These are phyloP conservation scores for Buxus sempervirens DNA, from an alignment of 164 flowering plant species.

Conservation along the genomic window DNA sequence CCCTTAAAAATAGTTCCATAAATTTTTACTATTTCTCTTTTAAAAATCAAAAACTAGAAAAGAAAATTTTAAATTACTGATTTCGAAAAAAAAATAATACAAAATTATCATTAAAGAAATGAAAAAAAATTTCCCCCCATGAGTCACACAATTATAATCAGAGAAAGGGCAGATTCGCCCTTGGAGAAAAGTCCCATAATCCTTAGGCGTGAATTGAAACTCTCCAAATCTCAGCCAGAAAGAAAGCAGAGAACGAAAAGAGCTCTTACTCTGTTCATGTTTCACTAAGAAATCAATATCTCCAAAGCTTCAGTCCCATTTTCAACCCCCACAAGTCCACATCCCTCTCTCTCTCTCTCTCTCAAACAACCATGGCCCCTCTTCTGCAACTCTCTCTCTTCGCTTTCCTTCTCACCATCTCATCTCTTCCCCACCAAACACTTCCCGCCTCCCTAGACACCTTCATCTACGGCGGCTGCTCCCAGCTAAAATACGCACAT, in stretches of 20 bases:
- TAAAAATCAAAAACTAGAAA: no score
- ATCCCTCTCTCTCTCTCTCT: constrained; percentile 13
- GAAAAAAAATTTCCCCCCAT: no score
- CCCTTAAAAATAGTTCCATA: no score
- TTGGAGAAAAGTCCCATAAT: no score
- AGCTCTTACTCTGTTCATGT: neutral
- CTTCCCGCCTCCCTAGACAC: constrained; percentile 31
- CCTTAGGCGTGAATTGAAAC: no score
- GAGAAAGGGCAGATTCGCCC: no score
- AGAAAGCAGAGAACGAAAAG: no score
- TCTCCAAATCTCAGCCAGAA: neutral
- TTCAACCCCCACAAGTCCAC: neutral
- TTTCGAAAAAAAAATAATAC: no score
- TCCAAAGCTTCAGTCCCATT: constrained; percentile 1
- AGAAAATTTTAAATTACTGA: no score
- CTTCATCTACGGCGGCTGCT: constrained; percentile 80
- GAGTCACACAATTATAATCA: no score
- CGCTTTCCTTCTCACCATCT: constrained; percentile 17
- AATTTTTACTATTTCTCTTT: no score
- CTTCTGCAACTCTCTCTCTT: constrained; percentile 9
- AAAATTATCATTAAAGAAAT: no score
- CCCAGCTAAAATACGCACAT: constrained; percentile 50
- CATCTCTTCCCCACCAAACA: constrained; percentile 13
- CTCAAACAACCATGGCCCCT: constrained; percentile 20
- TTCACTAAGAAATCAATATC: neutral